Conservation (phyloP, 495 filamentous ascomycete genomes). For the Hyaloscypha finlandica region DNA sequence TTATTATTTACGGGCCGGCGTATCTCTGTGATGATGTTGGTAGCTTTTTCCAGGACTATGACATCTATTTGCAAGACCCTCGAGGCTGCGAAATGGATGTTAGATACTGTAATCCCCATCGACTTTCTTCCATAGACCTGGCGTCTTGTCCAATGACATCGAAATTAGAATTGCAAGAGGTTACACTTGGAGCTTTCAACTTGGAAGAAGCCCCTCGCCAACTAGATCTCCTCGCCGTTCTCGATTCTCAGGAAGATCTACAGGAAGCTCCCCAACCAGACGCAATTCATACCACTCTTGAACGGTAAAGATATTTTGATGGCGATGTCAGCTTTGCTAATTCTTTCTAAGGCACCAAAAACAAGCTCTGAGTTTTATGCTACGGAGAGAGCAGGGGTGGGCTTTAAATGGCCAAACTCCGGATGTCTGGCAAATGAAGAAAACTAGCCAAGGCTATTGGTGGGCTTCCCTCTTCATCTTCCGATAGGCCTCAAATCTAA, state of each 20-base stretch:
- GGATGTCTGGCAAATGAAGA: conserved; percentile 12
- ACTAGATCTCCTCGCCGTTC: conserved; percentile 9
- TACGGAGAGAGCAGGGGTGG: conserved; percentile 44
- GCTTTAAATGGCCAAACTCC: not conserved
- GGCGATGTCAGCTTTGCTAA: not conserved
- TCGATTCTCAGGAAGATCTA: conserved; percentile 12
- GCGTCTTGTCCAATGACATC: not conserved
- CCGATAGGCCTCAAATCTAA: conserved; percentile 1
- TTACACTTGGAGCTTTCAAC: not conserved
- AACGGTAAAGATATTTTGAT: conserved; percentile 2
- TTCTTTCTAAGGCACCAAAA: conserved; percentile 66
- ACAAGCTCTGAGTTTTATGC: conserved; percentile 86
- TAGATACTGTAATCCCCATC: conserved; percentile 47
- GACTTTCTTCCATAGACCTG: conserved; percentile 33
- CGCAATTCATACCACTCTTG: conserved; percentile 7
- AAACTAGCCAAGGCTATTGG: not conserved
- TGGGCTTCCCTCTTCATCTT: not conserved
- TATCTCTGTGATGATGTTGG: conserved; percentile 37
- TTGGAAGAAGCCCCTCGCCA: conserved; percentile 3
- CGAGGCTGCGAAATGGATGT: conserved; percentile 34
- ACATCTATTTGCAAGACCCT: conserved; percentile 46
- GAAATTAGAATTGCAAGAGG: not conserved
- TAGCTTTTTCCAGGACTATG: conserved; percentile 35
- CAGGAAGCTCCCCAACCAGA: not conserved
- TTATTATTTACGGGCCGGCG: not conserved